These are phyloP conservation scores for Clarireedia homoeocarpa DNA, from an alignment of 2,329 filamentous ascomycete genomes.

Conservation along the genomic window DNA sequence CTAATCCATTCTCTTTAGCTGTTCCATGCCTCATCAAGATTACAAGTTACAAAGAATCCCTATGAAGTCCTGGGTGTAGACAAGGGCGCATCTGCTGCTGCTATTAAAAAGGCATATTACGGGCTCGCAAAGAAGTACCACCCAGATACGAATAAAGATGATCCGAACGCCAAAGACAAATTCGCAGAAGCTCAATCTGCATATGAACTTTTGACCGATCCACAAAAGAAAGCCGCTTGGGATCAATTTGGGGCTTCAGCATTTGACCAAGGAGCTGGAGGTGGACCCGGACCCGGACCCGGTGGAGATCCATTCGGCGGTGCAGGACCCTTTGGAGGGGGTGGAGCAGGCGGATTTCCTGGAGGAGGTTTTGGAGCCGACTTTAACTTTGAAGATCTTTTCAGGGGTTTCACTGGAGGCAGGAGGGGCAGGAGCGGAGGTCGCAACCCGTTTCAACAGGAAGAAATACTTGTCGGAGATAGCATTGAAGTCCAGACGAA, in stretches of 20 bases:
- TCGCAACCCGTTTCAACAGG: constrained; percentile 62
- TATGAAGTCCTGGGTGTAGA: constrained; percentile 80
- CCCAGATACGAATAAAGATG: constrained; percentile 95
- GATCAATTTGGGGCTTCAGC: constrained; percentile 85
- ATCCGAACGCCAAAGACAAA: constrained; percentile 76
- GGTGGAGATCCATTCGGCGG: constrained; percentile 53
- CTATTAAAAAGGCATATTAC: constrained; percentile 99
- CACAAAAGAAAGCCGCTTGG: constrained; percentile 86
- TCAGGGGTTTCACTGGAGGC: constrained; percentile 63
- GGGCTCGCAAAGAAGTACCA: constrained; percentile 96
- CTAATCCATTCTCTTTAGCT: constrained; percentile 13
- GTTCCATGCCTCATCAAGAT: constrained; percentile 26
- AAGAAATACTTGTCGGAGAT: constrained; percentile 81
- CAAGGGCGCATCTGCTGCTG: constrained; percentile 70
- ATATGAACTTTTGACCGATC: constrained; percentile 88
- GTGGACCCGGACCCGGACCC: constrained; percentile 51
- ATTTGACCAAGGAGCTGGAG: constrained; percentile 64
- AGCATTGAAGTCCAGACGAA: constrained; percentile 91
- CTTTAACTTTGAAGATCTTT: constrained; percentile 95
- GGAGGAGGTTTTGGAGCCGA: constrained; percentile 63
- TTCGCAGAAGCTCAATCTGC: constrained; percentile 89
- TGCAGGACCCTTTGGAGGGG: constrained; percentile 51
- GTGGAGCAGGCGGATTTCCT: constrained; percentile 44
- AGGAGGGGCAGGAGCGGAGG: constrained; percentile 39
- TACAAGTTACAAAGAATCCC: constrained; percentile 55